Conservation (phyloP, 441 rosid genomes). For the Pelargonium cotyledonis region DNA sequence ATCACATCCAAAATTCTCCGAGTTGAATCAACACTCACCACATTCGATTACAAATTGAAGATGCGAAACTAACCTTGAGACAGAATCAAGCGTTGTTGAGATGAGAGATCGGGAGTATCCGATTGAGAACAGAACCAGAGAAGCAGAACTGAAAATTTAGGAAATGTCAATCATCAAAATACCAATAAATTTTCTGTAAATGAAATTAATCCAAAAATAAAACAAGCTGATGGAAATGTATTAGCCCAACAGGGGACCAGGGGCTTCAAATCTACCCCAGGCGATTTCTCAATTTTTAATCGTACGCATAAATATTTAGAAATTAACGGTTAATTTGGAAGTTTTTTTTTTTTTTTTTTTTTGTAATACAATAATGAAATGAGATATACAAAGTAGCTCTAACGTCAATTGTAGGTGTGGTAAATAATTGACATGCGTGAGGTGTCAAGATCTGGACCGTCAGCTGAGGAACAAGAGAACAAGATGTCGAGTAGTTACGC, state of each 20-base stretch:
- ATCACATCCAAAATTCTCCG: neutral
- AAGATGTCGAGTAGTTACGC: too few relatives aligned
- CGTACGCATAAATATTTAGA: neutral
- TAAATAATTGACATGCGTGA: neutral
- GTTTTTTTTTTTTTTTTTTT: neutral
- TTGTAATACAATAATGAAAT: too few relatives aligned
- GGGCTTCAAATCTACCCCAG: neutral
- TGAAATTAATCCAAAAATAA: neutral
- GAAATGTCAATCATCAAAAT: neutral
- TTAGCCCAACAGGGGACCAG: neutral
- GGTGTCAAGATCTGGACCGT: too few relatives aligned
- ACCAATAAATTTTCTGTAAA: neutral
- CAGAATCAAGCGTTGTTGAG: neutral
- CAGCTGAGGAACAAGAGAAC: too few relatives aligned
- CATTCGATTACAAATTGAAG: neutral
- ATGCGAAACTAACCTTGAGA: neutral
- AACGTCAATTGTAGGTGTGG: neutral
- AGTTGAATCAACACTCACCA: neutral
- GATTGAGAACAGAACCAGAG: conserved; percentile 1
- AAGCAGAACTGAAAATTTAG: neutral
- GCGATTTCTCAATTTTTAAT: neutral
- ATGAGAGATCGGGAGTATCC: neutral
- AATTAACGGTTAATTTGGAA: neutral
- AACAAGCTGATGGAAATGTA: neutral
- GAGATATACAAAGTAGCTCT: neutral